Conservation (phyloP, 2,329 filamentous ascomycete species). For the Aspergillus sergii region DNA sequence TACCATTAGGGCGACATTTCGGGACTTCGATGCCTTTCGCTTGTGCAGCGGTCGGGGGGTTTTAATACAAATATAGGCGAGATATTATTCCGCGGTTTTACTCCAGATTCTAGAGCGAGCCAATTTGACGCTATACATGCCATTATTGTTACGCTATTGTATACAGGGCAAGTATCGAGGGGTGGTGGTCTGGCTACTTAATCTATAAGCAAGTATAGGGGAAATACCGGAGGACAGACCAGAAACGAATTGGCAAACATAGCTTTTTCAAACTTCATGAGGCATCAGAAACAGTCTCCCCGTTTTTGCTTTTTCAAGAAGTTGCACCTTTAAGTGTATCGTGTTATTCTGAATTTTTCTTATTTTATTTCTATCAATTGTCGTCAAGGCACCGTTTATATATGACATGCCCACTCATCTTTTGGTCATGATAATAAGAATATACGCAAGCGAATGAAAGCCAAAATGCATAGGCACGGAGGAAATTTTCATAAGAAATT, state of each 20-base stretch:
- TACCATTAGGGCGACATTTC: background rate
- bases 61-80: background rate
- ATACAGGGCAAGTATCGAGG: background rate
- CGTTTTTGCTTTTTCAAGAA: background rate
- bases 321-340: background rate
- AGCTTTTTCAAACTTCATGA: background rate
- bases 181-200: too few relatives aligned
- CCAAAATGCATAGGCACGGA: constrained; percentile 8
- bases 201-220: background rate
- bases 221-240: too few relatives aligned
- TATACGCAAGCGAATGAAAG: constrained; percentile 21
- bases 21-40: background rate
- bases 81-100: background rate
- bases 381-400: constrained; percentile 22
- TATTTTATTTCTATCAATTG: constrained; percentile 24
- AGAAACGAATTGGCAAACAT: too few relatives aligned
- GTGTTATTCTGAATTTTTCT: background rate
- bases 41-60: background rate
- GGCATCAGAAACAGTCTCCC: background rate
- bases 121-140: background rate
- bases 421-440: background rate
- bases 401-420: constrained; percentile 19
- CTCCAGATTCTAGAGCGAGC: background rate
- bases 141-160: background rate
- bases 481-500: background rate